Evolutionary conservation across 2,329 filamentous ascomycete species (phyloP), one percentile per base, ranked within the genome.

Genomic region (Alternaria sp.): DNA sequence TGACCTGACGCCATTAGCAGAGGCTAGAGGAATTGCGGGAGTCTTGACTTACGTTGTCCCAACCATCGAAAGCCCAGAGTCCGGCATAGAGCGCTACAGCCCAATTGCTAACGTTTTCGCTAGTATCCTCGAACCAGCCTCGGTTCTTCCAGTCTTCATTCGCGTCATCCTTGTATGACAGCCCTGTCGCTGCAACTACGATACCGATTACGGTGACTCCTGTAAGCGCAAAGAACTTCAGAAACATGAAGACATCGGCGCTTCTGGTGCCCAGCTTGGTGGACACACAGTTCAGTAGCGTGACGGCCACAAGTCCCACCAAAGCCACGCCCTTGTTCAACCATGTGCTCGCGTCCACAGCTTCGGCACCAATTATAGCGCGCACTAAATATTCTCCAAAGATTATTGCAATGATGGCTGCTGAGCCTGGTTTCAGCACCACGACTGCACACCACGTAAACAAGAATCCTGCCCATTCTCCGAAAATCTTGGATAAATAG

Each of bases 331-430:
- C 86, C 82, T 98, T 99, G 82, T 92, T 93, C 73, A 97, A 87
- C 94, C 94, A 98, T 2, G 89, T 87, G 73, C 88, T 95, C 56
- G 93, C 86, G 24, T 88, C 88, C 71, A 91, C 89, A 3, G 91
- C 91, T 59, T 97, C 92, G n/a, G 93, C 89, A 8, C 94, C 94
- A 59, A 96, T 90, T 43, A 91, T 86, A 14, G 93, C 94, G 47
- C 93, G 87, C 54, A 97, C 92, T n/a, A 97, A 83, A 75, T 99
- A 99, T 80, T 99, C 95, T 43, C 95, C 95, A 84, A 98, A 97
- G 73, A 99, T 97, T 68, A 99, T 97, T 66, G 94, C 87, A 66
- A 99, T 93, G 75, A 99, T 99, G 63, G 95, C 95, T 9, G 93
- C 90, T 39, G 92, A 91, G 3, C 95, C 95, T 0, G 95, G 95